These are phyloP conservation scores for Limonium bicolor DNA, from an alignment of 148 eudicot species.

Conservation along the genomic window DNA sequence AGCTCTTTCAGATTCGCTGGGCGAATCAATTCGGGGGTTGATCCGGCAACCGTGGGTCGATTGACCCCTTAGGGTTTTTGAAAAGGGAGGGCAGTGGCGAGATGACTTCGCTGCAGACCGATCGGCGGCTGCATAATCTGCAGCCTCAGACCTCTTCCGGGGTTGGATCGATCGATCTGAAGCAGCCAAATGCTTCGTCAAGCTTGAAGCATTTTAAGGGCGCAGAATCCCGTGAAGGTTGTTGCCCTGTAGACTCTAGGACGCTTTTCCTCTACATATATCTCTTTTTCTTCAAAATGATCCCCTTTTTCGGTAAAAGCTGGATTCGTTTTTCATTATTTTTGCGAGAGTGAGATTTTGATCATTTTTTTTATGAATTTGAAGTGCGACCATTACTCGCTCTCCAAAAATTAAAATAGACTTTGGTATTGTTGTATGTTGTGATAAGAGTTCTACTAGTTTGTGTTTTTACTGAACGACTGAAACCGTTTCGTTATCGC, in stretches of 20 bases:
- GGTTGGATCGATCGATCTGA: conserved; percentile 20
- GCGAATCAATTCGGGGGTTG: too few species aligned
- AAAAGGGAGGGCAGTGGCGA: neutral
- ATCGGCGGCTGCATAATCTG: conserved; percentile 30
- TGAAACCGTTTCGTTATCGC: too few species aligned
- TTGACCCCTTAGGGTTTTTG: conserved; percentile 15
- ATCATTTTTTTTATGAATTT: too few species aligned
- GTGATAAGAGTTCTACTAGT: too few species aligned
- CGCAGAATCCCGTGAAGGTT: conserved; percentile 37
- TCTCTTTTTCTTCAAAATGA: neutral
- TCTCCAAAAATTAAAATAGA: too few species aligned
- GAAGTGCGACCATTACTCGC: too few species aligned
- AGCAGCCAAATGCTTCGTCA: conserved; percentile 21
- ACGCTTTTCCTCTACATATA: neutral
- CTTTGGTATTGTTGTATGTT: too few species aligned
- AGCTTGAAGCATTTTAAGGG: conserved; percentile 22
- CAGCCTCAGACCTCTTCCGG: conserved; percentile 9
- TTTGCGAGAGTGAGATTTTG: too few species aligned
- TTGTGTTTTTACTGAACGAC: too few species aligned
- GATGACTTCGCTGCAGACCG: conserved; percentile 61
- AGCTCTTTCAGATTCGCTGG: too few species aligned
- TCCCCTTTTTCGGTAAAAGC: too few species aligned
- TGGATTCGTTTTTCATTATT: too few species aligned
- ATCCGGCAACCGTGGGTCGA: conserved; percentile 1
- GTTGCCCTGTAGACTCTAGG: neutral